Percentiles rank a stretch among this genome's conserved stretches.
Evolutionary conservation across 106 monocot species (phyloP).

Genomic region (Dendrobium officinale): DNA sequence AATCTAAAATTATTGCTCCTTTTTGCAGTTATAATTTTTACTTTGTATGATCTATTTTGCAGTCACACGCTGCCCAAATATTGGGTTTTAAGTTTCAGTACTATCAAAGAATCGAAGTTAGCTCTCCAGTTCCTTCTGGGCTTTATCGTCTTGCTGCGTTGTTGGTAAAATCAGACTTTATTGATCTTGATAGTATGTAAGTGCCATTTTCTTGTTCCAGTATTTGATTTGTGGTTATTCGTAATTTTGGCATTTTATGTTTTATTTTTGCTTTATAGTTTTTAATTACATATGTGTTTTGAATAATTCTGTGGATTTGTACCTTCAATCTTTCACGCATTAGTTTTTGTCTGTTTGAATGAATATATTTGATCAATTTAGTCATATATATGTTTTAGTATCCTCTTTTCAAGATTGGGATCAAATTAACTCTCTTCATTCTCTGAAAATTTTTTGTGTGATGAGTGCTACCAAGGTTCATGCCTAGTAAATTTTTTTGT

Average conservation of each 20-base stretch:
- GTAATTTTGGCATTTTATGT: neutral
- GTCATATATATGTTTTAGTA: neutral
- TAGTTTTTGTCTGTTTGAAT: neutral
- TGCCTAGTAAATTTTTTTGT: neutral
- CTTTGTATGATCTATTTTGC: constrained; percentile 16
- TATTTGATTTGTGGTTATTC: neutral
- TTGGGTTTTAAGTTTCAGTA: constrained; percentile 98
- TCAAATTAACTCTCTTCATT: neutral
- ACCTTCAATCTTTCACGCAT: neutral
- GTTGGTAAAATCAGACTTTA: constrained; percentile 75
- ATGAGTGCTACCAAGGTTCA: neutral
- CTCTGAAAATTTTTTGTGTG: neutral
- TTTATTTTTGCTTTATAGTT: neutral
- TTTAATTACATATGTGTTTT: neutral
- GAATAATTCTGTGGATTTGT: neutral
- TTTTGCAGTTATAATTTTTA: neutral
- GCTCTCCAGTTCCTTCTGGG: constrained; percentile 53
- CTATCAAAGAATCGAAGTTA: constrained; percentile 91
- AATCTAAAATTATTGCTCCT: neutral
- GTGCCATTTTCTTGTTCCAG: constrained; percentile 11
- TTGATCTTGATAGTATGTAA: constrained; percentile 94
- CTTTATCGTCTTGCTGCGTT: constrained; percentile 76
- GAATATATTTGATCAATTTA: neutral
- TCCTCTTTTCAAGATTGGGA: neutral
- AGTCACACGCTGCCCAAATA: constrained; percentile 98